A percentile compares a stretch with the other conserved stretches of the same genome.
phyloP scores from a whole-genome alignment of 345 rosid genomes.

The Heritiera fomes region DNA sequence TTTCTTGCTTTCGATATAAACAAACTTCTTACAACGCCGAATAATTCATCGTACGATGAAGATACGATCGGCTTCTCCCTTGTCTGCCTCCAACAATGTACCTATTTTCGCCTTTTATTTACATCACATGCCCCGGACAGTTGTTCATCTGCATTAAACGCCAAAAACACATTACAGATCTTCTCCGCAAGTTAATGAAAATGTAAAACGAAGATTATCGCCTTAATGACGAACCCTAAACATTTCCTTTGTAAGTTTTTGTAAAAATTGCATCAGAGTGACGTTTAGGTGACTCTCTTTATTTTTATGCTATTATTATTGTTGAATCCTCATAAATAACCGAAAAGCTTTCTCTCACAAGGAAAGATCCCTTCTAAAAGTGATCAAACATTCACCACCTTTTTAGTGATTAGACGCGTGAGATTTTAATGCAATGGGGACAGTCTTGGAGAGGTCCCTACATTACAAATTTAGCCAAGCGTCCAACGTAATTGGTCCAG shows the following conservation, averaged over 20 bases:
- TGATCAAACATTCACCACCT: neutral
- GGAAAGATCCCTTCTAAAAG: neutral
- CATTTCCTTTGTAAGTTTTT: too few relatives aligned
- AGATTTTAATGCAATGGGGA: neutral
- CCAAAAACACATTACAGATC: too few relatives aligned
- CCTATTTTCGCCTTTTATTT: constrained; percentile 18
- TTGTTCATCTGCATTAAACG: too few relatives aligned
- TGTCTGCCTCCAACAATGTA: neutral
- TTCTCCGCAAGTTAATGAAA: too few relatives aligned
- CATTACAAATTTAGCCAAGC: neutral
- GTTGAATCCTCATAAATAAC: neutral
- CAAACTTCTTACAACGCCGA: constrained; percentile 26
- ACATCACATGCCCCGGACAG: neutral
- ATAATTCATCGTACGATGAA: constrained; percentile 47
- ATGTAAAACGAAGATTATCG: too few relatives aligned
- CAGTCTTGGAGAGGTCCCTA: neutral
- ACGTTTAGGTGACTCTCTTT: neutral
- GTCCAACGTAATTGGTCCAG: neutral
- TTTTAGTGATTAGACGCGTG: neutral
- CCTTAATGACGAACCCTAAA: too few relatives aligned
- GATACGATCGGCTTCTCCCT: constrained; percentile 29
- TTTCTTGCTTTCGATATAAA: neutral
- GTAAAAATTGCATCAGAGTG: neutral
- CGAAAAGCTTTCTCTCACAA: neutral
- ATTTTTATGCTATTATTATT: neutral